Conservation (phyloP, 352 stramenopile species). For the Globisporangium orthogonon region DNA sequence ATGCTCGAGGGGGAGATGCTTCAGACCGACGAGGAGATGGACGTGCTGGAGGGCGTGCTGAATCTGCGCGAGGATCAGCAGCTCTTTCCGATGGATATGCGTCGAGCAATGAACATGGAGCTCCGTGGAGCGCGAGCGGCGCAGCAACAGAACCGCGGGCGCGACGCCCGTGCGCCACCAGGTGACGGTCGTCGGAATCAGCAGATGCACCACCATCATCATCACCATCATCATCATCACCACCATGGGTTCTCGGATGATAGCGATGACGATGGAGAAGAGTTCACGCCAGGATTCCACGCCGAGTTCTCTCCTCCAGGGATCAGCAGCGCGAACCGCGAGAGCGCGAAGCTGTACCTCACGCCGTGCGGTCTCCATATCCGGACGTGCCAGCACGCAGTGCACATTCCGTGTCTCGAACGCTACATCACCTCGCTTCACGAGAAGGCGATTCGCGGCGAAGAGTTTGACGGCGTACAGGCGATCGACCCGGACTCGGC, state of each 20-base stretch:
- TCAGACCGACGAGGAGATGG: slow-evolving; percentile 60
- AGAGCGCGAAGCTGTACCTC: slow-evolving; percentile 66
- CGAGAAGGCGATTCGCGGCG: slow-evolving; percentile 81
- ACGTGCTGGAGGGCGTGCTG: slow-evolving; percentile 60
- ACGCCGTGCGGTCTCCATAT: slow-evolving; percentile 78
- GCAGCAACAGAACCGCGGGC: slow-evolving; percentile 9
- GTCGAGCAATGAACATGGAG: slow-evolving; percentile 31
- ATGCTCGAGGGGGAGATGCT: slow-evolving; percentile 56
- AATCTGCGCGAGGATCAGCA: slow-evolving; percentile 59
- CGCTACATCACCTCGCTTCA: slow-evolving; percentile 82
- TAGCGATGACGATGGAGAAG: slow-evolving; percentile 38
- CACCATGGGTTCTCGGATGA: slow-evolving; percentile 33
- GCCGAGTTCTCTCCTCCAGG: slow-evolving; percentile 38
- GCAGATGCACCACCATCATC: slow-evolving; percentile 16
- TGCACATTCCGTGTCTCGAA: slow-evolving; percentile 85
- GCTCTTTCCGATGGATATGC: slow-evolving; percentile 46
- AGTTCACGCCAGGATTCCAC: slow-evolving; percentile 33
- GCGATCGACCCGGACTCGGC: slow-evolving; percentile 83
- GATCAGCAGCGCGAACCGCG: slow-evolving; percentile 29
- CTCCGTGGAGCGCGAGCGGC: slow-evolving; percentile 24
- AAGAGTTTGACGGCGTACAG: slow-evolving; percentile 87
- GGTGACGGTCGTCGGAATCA: slow-evolving; percentile 16
- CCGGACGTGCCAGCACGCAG: slow-evolving; percentile 81
- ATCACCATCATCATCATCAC: slow-evolving; percentile 18
- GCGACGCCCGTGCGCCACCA: slow-evolving; percentile 2